phyloP scores from a whole-genome alignment of 441 rosid species.

The Codiaeum variegatum region DNA sequence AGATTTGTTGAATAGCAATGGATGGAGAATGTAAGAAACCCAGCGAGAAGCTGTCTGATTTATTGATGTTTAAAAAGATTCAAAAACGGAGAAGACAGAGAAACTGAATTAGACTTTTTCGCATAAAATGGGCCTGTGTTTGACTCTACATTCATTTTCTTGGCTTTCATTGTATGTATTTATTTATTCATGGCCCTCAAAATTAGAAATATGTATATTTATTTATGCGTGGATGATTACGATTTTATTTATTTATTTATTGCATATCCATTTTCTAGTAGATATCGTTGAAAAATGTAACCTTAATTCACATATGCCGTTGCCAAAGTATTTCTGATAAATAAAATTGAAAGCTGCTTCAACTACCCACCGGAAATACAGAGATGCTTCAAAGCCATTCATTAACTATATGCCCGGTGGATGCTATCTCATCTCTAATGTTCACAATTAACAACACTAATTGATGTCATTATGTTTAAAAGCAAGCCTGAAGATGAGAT shows the following conservation, averaged over 20 bases:
- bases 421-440: no score
- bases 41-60: constrained; percentile 20
- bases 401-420: background rate
- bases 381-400: constrained; percentile 11
- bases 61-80: constrained; percentile 21
- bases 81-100: constrained; percentile 6
- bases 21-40: background rate
- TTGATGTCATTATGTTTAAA: no score
- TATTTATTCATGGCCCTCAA: no score
- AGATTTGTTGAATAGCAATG: background rate
- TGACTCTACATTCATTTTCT: background rate
- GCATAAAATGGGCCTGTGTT: background rate
- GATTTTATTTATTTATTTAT: background rate
- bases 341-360: constrained; percentile 22
- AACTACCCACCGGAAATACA: constrained; percentile 33
- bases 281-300: constrained; percentile 34
- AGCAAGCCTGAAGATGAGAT: no score
- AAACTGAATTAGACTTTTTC: background rate
- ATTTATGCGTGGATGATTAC: no score
- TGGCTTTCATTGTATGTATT: background rate
- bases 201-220: no score
- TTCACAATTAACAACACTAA: no score
- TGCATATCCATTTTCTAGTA: constrained; percentile 2
- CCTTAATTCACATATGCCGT: background rate
- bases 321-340: background rate